Evolutionary conservation across 352 stramenopile species (phyloP).

Genomic region (Phytopythium chamaehyphon): DNA sequence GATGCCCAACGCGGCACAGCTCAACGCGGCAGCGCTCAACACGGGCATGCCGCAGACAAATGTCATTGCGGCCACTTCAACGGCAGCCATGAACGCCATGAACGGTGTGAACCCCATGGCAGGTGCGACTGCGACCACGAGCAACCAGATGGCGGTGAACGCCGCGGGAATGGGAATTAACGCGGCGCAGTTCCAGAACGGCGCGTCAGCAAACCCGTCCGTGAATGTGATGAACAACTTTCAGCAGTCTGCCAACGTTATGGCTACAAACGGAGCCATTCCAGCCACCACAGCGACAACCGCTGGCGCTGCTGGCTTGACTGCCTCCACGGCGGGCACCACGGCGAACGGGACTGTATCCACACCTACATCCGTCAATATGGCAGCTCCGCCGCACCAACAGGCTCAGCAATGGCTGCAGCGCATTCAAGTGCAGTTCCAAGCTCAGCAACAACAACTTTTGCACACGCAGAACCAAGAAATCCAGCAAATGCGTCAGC

Average conservation of each 20-base stretch:
- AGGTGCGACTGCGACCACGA: constrained; percentile 3
- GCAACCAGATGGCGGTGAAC: constrained; percentile 14
- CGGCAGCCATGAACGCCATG: constrained; percentile 26
- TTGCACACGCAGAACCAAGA: constrained; percentile 76
- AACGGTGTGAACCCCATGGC: constrained; percentile 7
- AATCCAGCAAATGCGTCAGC: constrained; percentile 67
- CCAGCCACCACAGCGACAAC: constrained; percentile 15
- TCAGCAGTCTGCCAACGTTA: constrained; percentile 32
- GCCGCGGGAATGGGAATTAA: constrained; percentile 20
- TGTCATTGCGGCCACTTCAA: not conserved
- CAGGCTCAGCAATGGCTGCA: constrained; percentile 81
- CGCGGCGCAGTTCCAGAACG: constrained; percentile 31
- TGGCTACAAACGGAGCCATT: constrained; percentile 16
- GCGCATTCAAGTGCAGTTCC: constrained; percentile 78
- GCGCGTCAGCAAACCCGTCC: constrained; percentile 28
- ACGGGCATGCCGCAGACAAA: not conserved
- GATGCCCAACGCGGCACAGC: constrained; percentile 20
- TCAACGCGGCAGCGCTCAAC: not conserved
- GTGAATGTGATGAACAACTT: constrained; percentile 42
- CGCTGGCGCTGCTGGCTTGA: constrained; percentile 20
- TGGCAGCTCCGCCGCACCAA: constrained; percentile 46
- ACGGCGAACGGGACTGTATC: constrained; percentile 16
- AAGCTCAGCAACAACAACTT: constrained; percentile 69
- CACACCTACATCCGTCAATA: constrained; percentile 15
- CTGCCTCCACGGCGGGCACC: constrained; percentile 11